Base-by-base conservation (phyloP, 2,329 filamentous ascomycete species). In the Ceratocystis colombiana region DNA sequence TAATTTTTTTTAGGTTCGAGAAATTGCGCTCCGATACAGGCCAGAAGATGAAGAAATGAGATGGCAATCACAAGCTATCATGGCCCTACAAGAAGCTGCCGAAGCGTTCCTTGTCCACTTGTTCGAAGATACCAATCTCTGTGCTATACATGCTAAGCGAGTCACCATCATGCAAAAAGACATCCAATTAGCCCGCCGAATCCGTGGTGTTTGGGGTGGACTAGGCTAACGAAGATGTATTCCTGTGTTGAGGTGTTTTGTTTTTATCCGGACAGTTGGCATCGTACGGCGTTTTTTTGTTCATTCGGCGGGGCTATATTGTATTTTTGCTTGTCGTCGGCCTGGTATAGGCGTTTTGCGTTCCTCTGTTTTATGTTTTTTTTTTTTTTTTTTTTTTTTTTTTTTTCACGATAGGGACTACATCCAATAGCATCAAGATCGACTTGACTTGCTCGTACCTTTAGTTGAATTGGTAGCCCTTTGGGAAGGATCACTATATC, bases 101-200 rank as follows among this genome's bases (percentile, higher is more conserved):
- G 93, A 97, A 78, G 93, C 93, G 4, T 97, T 96, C 77, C 82
- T 97, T 71, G 89, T 97, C 68, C 92, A 96, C 74, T 80, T 97
- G n/a, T 96, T 97, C 73, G 92, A 96, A 75, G 90, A 96, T 77
- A 90, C 90, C 70, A 96, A 97, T 78, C 83, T 97, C 53, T 96
- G 93, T 78, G 94, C 93, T 69, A 92, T 97, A 72, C 93, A 97
- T 77, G 94, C 93, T 69, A 96, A 96, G 79, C 83, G 93, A 74
- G 91, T 97, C 64, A 97, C 93, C 48, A 96, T 96, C 72, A 93
- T 96, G 89, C 91, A 94, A 77, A 96, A 96, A 79, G 94, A 97
- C 76, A 96, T 99, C 72, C 93, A 96, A 78, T 83, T 97, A 68
- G 93, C 93, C 22, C 80, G 89, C 72, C 79, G 89, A 70, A 91